phyloP scores from a whole-genome alignment of 805 yeast species.

The Yamadazyma sp. region DNA sequence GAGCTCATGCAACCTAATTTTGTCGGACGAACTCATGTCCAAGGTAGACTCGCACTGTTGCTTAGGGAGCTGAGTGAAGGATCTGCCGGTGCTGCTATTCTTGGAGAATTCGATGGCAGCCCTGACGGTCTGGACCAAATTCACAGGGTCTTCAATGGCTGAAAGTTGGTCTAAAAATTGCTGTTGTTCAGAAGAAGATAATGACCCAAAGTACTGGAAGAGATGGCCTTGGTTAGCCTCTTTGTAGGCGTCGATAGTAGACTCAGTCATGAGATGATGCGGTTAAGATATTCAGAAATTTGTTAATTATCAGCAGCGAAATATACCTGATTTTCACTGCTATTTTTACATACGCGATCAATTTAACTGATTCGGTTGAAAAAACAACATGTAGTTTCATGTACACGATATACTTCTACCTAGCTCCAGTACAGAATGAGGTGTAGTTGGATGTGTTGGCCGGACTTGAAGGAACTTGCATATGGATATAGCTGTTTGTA shows the following conservation, averaged over 20 bases:
- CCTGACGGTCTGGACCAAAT: slow-evolving; percentile 42
- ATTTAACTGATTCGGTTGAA: slow-evolving; percentile 10
- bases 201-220: slow-evolving; percentile 46
- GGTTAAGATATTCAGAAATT: neutral
- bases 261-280: slow-evolving; percentile 15
- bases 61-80: slow-evolving; percentile 51
- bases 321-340: neutral
- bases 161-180: slow-evolving; percentile 42
- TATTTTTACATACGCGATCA: slow-evolving; percentile 12
- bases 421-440: neutral
- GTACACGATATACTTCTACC: no score
- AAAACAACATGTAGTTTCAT: neutral
- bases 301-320: neutral
- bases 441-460: no score
- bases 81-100: slow-evolving; percentile 20
- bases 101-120: slow-evolving; percentile 45
- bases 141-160: slow-evolving; percentile 41
- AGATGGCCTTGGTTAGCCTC: slow-evolving; percentile 55
- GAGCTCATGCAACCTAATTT: slow-evolving; percentile 38
- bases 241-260: slow-evolving; percentile 31
- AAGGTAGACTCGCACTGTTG: slow-evolving; percentile 49
- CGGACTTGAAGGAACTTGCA: no score
- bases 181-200: slow-evolving; percentile 35
- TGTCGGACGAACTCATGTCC: slow-evolving; percentile 30
- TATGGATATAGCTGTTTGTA: no score